Evolutionary conservation across 2,329 filamentous ascomycete species (phyloP), one percentile per base, ranked within the genome.

Genomic region (Botrytis sinoallii): DNA sequence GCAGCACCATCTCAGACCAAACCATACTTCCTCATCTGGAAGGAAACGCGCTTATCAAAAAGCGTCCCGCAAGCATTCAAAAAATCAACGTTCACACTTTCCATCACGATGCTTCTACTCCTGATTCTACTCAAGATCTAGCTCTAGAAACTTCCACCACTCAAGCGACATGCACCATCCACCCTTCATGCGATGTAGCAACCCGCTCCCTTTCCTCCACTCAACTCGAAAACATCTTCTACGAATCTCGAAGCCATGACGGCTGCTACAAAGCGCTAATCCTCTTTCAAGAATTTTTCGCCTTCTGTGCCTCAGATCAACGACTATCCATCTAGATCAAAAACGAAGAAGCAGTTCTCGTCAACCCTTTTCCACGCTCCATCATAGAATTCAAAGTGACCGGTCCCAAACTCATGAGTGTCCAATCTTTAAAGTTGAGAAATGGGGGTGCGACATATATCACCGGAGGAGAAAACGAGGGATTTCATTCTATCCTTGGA

Each of bases 231-330:
- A 22, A 63, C 9, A 73, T 70, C 10, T 73, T 70, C 60, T 14
- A 74, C n/a, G 65, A 73, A 60, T 48, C 73, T 6, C n/a, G 55
- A 2, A 67, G 59, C 25, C 73, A 74, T 20, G 40, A 73, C 55
- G 70, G 66, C 5, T 74, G 70, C 9, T 73, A 73, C 65, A 70
- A 70, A 25, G 70, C 73, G 8, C 63, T 65, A 32, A 60, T 38
- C 1, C 57, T 74, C 14, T 74, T 61, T 16, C 60, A 73, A 42
- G 25, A 70, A 38, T 71, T 73, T 38, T 70, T 74, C 40, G 20
- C 32, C 1, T 14, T 73, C 25, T 73, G 61, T 63, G 68, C 74
- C n/a, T 18, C 46, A 38, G 67, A 38, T 5, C 74, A 75, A 48
- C 46, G 57, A 40, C 18, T 69, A 10, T 64, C 55, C 0, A 63